phyloP scores from a whole-genome alignment of 164 flowering plant species.

The Vitis rupestris region DNA sequence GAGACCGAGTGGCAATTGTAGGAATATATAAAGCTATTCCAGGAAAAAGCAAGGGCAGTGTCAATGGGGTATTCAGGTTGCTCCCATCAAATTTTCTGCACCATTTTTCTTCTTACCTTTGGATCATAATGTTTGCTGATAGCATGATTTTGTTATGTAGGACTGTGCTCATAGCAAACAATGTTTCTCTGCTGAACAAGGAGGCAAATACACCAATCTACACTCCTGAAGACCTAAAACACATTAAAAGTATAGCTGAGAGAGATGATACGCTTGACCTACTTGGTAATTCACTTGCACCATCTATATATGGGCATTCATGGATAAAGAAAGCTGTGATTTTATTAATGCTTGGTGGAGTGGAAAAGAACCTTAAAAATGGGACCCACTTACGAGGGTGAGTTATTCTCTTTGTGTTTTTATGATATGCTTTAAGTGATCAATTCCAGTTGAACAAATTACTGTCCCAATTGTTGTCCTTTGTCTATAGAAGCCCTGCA shows the following conservation, averaged over 20 bases:
- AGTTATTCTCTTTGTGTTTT: slow-evolving; percentile 16
- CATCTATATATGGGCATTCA: slow-evolving; percentile 93
- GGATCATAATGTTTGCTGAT: neutral
- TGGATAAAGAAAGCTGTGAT: slow-evolving; percentile 99
- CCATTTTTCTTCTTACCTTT: neutral
- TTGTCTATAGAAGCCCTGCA: neutral
- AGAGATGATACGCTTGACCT: slow-evolving; percentile 81
- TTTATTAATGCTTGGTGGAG: slow-evolving; percentile 93
- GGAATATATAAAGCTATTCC: slow-evolving; percentile 97
- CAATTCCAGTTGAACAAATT: neutral
- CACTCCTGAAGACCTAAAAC: slow-evolving; percentile 64
- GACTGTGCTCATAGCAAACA: slow-evolving; percentile 91
- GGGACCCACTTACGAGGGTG: slow-evolving; percentile 99
- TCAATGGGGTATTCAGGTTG: slow-evolving; percentile 97
- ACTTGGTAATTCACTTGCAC: slow-evolving; percentile 95
- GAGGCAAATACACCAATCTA: slow-evolving; percentile 87
- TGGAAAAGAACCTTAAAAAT: slow-evolving; percentile 90
- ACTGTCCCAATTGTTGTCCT: neutral
- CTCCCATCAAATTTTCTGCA: neutral
- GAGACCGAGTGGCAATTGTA: slow-evolving; percentile 90
- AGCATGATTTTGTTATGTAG: slow-evolving; percentile 36
- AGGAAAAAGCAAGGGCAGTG: slow-evolving; percentile 89
- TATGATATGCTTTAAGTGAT: neutral
- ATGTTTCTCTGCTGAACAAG: slow-evolving; percentile 90
- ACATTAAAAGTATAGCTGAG: slow-evolving; percentile 74